Percentiles rank a stretch among this genome's conserved stretches.
Conservation (phyloP, 768 basidiomycete genomes). For the Wakefieldia striispora region DNA sequence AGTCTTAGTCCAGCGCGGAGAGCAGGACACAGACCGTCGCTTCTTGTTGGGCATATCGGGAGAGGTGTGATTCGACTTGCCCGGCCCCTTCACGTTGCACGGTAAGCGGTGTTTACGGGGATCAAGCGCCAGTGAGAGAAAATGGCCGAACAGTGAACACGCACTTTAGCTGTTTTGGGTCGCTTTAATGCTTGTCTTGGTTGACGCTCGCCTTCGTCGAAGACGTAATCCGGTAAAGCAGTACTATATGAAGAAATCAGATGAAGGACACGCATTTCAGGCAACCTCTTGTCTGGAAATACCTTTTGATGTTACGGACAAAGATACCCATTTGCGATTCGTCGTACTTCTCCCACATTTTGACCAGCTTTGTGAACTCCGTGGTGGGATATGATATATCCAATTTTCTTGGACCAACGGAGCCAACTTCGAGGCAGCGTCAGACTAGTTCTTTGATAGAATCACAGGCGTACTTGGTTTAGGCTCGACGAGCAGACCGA, state of each 20-base stretch:
- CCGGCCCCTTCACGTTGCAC: conserved; percentile 48
- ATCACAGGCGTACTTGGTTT: conserved; percentile 68
- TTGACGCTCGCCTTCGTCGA: conserved; percentile 78
- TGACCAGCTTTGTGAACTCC: conserved; percentile 92
- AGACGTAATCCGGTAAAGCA: conserved; percentile 76
- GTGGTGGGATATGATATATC: conserved; percentile 97
- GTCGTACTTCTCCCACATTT: conserved; percentile 94
- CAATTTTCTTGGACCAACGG: conserved; percentile 75
- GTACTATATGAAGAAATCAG: conserved; percentile 44
- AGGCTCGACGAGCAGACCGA: conserved; percentile 89
- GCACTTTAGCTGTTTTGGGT: conserved; percentile 58
- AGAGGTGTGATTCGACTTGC: conserved; percentile 60
- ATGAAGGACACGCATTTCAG: conserved; percentile 19
- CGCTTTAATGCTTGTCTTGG: conserved; percentile 71
- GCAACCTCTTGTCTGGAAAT: conserved; percentile 15
- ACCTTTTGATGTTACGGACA: conserved; percentile 93
- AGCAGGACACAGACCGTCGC: conserved; percentile 61
- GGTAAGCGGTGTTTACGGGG: conserved; percentile 24
- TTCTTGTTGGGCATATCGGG: conserved; percentile 80
- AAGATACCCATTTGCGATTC: conserved; percentile 91
- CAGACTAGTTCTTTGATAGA: conserved; percentile 13
- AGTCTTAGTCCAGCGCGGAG: conserved; percentile 16
- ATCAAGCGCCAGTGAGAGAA: conserved; percentile 11
- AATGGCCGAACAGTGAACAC: conserved; percentile 25
- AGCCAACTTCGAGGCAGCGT: conserved; percentile 53